Evolutionary conservation across 768 basidiomycete species (phyloP), one percentile per base, ranked within the genome.

Genomic region (Nidula microcarpa): DNA sequence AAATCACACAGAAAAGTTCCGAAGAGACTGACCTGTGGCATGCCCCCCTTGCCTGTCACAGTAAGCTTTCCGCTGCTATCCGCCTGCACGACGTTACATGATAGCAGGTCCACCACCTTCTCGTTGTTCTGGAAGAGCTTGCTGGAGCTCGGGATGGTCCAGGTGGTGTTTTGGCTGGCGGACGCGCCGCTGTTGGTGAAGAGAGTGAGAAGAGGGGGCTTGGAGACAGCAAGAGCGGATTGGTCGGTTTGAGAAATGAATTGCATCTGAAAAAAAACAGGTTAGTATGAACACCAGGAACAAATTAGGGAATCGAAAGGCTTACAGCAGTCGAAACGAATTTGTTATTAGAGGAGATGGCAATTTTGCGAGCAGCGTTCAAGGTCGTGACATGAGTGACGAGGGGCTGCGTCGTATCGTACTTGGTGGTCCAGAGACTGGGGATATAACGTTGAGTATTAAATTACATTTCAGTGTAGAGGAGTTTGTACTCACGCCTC

Each of bases 351-450:
- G 67, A 60, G 7, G 63, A 59, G 46, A 78, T 78, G 5, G 81
- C 81, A 8, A 70, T 70, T 60, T 78, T 81, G 46, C 84, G 74
- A 6, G 74, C 82, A 18, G 67, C 71, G 55, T 84, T 86, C n/a
- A 86, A 66, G 2, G 70, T 53, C 41, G 62, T 72, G 46, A 81
- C 67, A 56, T 78, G 77, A 51, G 63, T 60, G 11, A 80, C 73
- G 30, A 83, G 73, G 2, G 79, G 74, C 49, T 79, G 76, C 48
- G 79, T 70, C 16, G 75, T 72, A 32, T 59, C 52, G 61, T 84
- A 88, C 30, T 71, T 77, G 4, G 82, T 76, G 6, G 77, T 69
- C 87, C 86, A 88, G 30, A 87, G 73, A 6, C 84, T 85, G 49
- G n/a, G 34, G 8, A 16, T 9, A 14, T 30, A 30, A 30, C 23